Evolutionary conservation across 345 rosid genomes (phyloP).

Genomic region (Gossypium sturtianum): DNA sequence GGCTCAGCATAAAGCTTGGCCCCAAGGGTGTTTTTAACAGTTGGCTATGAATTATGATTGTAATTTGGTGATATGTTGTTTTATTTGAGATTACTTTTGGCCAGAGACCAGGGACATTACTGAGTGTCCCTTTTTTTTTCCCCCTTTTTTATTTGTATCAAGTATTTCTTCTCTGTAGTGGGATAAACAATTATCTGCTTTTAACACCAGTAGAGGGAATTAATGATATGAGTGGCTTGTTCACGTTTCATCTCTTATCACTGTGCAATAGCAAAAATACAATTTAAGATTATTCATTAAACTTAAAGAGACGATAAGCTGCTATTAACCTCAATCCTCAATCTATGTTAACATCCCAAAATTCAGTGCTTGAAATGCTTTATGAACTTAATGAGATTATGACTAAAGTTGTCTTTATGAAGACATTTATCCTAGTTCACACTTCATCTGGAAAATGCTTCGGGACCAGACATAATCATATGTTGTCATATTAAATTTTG

Average conservation of each 20-base stretch:
- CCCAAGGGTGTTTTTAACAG: constrained; percentile 7
- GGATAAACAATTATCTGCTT: background rate
- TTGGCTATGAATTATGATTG: background rate
- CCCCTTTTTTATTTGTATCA: background rate
- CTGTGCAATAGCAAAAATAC: background rate
- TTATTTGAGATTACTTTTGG: constrained; percentile 5
- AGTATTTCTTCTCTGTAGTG: background rate
- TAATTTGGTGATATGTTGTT: background rate
- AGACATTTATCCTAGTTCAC: background rate
- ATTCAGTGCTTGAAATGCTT: background rate
- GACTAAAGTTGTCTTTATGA: background rate
- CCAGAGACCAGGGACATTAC: background rate
- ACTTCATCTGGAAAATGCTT: background rate
- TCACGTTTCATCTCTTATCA: background rate
- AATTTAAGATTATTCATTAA: background rate
- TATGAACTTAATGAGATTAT: background rate
- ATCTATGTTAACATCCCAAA: background rate
- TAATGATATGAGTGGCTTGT: background rate
- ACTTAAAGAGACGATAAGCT: background rate
- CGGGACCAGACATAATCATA: background rate
- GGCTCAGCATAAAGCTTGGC: constrained; percentile 32
- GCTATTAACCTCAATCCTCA: background rate
- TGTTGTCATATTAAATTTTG: background rate
- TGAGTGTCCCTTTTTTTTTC: background rate
- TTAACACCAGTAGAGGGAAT: background rate